Evolutionary conservation across 768 basidiomycete species (phyloP).

Genomic region (Hebeloma cylindrosporum): DNA sequence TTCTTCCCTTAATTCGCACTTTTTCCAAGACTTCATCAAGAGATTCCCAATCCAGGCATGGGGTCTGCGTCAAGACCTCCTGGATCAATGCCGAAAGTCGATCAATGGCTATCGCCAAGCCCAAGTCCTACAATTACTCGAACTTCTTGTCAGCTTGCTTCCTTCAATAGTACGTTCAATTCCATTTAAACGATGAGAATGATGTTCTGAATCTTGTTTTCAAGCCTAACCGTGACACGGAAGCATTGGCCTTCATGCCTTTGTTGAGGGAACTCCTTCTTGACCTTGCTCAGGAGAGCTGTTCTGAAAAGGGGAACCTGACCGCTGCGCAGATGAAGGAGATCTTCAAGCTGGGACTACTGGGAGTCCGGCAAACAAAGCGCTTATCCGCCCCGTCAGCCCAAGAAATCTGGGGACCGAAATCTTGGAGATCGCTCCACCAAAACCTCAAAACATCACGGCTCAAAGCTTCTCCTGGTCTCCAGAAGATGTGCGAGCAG

Average conservation of each 20-base stretch:
- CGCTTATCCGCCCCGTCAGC: conserved; percentile 37
- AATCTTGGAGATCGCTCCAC: conserved; percentile 53
- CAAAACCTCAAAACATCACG: conserved; percentile 51
- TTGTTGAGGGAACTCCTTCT: conserved; percentile 50
- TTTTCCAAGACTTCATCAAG: conserved; percentile 77
- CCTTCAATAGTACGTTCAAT: conserved; percentile 44
- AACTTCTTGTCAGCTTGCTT: conserved; percentile 58
- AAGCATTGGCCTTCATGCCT: conserved; percentile 51
- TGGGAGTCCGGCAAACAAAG: conserved; percentile 66
- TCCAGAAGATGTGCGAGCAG: conserved; percentile 67
- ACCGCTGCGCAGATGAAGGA: conserved; percentile 74
- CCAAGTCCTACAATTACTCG: conserved; percentile 74
- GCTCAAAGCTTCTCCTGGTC: conserved; percentile 60
- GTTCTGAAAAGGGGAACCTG: conserved; percentile 44
- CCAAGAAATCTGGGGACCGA: conserved; percentile 55
- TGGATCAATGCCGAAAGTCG: conserved; percentile 54
- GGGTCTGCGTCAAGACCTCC: conserved; percentile 58
- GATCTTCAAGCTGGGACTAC: conserved; percentile 68
- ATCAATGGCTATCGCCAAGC: conserved; percentile 76
- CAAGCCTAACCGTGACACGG: conserved; percentile 30
- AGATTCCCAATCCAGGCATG: conserved; percentile 67
- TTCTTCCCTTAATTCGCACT: conserved; percentile 66
- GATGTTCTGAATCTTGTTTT: conserved; percentile 5
- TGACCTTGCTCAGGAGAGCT: conserved; percentile 46
- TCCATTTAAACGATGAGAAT: neutral